Evolutionary conservation across 768 basidiomycete genomes (phyloP).

Genomic region (Mycena maculata): DNA sequence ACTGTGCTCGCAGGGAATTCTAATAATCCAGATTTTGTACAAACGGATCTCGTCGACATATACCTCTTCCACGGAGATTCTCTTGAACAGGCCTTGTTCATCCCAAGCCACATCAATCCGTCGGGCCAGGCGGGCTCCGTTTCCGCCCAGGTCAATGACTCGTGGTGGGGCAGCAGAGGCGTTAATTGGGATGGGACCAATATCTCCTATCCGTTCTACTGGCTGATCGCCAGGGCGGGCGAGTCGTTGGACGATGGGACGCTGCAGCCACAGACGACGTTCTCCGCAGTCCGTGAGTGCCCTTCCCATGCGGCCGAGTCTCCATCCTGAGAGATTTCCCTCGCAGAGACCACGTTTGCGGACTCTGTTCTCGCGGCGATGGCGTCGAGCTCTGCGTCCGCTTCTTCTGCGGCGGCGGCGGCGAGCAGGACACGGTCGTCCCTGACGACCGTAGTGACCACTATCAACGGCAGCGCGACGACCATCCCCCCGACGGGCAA

Average conservation of each 20-base stretch:
- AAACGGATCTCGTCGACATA: conserved; percentile 74
- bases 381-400: conserved; percentile 50
- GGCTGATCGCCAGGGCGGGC: conserved; percentile 73
- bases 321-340: conserved; percentile 8
- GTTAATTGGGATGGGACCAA: conserved; percentile 60
- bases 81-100: conserved; percentile 57
- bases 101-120: conserved; percentile 55
- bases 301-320: neutral
- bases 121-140: conserved; percentile 64
- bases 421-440: neutral
- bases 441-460: neutral
- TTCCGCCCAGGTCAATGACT: conserved; percentile 72
- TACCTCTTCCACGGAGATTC: conserved; percentile 84
- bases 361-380: conserved; percentile 74
- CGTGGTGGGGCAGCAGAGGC: conserved; percentile 76
- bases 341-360: conserved; percentile 76
- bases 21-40: conserved; percentile 70
- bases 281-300: conserved; percentile 83
- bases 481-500: conserved; percentile 34
- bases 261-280: conserved; percentile 74
- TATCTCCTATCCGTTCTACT: conserved; percentile 78
- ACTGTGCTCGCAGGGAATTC: conserved; percentile 72
- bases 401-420: neutral
- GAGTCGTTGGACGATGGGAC: conserved; percentile 63
- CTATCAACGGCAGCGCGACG: neutral